Evolutionary conservation across 192 early-diverging fungal species (phyloP).

Genomic region (Coemansia sp.): DNA sequence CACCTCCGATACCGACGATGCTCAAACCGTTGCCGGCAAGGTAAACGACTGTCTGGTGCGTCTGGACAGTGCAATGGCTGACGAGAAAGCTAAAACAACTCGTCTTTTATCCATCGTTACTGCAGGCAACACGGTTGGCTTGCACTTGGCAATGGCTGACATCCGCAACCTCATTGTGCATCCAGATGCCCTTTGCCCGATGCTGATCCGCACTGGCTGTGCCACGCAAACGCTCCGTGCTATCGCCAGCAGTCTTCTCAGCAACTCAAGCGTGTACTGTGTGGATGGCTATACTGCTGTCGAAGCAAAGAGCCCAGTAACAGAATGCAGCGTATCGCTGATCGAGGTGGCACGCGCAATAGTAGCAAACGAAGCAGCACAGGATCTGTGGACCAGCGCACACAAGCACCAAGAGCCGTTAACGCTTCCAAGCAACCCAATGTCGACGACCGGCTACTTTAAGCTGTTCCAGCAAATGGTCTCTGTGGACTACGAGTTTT

Average conservation of each 20-base stretch:
- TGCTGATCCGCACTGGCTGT: not conserved
- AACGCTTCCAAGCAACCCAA: not conserved
- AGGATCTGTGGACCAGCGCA: conserved; percentile 8
- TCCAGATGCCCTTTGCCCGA: not conserved
- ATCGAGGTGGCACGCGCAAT: conserved; percentile 15
- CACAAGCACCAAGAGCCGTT: conserved; percentile 9
- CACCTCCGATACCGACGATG: not conserved
- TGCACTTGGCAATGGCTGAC: not conserved
- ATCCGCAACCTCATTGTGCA: not conserved
- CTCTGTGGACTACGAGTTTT: conserved; percentile 24
- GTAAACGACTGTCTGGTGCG: not conserved
- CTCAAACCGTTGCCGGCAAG: not conserved
- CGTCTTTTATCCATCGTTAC: not conserved
- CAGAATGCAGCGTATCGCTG: conserved; percentile 8
- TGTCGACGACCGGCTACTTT: not conserved
- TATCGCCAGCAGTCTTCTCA: not conserved
- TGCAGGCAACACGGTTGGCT: not conserved
- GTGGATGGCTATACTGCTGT: not conserved
- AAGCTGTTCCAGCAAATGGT: conserved; percentile 26
- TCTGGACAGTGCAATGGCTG: not conserved
- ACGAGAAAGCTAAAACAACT: not conserved
- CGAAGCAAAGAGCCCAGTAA: not conserved
- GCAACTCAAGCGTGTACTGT: not conserved
- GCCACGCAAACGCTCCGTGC: not conserved
- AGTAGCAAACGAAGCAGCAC: conserved; percentile 9